Conservation (phyloP, 225 moss, liverwort and hornwort species). For the Rhytidiadelphus loreus region DNA sequence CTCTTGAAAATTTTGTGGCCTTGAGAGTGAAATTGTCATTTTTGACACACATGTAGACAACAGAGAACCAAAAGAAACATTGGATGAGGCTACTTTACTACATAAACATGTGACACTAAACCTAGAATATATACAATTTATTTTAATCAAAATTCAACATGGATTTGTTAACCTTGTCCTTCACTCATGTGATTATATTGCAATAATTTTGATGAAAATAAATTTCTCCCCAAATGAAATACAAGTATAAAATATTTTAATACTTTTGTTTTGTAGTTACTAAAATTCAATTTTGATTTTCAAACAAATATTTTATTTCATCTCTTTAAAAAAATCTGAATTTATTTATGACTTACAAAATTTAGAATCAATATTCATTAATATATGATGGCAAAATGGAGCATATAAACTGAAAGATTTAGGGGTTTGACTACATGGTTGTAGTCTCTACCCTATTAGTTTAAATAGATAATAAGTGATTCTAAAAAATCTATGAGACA, state of each 20-base stretch:
- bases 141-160: not conserved
- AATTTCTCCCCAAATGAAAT: no score
- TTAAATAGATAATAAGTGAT: not conserved
- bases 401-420: not conserved
- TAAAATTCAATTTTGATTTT: not conserved
- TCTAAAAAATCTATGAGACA: not conserved
- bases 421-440: not conserved
- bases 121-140: not conserved
- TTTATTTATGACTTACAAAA: not conserved
- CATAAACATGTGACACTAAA: not conserved
- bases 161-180: not conserved
- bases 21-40: rapidly evolving
- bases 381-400: not conserved
- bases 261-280: rapidly evolving
- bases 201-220: not conserved
- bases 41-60: not conserved
- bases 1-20: not conserved
- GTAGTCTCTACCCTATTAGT: not conserved
- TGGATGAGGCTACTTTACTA: not conserved
- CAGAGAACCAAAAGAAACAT: rapidly evolving
- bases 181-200: not conserved
- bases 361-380: not conserved
- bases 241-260: not conserved
- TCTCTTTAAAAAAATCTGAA: rapidly evolving
- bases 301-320: not conserved